These are phyloP conservation scores for Ilyonectria robusta DNA, from an alignment of 2,329 filamentous ascomycete species.

Conservation along the genomic window DNA sequence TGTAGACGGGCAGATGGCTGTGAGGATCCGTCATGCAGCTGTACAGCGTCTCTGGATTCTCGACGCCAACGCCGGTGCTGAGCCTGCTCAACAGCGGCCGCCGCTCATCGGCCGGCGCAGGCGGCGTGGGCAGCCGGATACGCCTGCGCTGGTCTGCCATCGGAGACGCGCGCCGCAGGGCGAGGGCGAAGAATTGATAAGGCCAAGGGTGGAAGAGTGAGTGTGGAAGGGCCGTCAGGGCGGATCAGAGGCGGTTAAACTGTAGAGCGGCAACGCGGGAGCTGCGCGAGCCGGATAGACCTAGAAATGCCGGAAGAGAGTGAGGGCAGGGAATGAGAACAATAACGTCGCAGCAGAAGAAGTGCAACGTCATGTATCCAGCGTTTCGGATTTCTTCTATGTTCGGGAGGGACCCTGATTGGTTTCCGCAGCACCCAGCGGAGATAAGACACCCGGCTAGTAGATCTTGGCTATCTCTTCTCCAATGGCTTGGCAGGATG, in stretches of 20 bases:
- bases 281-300: background rate
- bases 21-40: slow-evolving; percentile 72
- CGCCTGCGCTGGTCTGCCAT: slow-evolving; percentile 48
- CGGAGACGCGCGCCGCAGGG: slow-evolving; percentile 1
- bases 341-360: slow-evolving; percentile 2
- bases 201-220: background rate
- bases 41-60: slow-evolving; percentile 58
- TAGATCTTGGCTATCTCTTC: slow-evolving; percentile 21
- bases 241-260: background rate
- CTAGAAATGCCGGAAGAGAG: background rate
- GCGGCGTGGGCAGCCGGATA: slow-evolving; percentile 50
- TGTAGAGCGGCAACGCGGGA: background rate
- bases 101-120: slow-evolving; percentile 49
- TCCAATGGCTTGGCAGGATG: background rate
- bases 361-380: slow-evolving; percentile 40
- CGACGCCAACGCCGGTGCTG: slow-evolving; percentile 45
- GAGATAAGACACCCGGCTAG: slow-evolving; percentile 24
- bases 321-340: slow-evolving; percentile 8
- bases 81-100: slow-evolving; percentile 53
- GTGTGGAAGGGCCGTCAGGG: background rate
- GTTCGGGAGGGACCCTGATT: slow-evolving; percentile 38
- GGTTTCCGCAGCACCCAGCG: slow-evolving; percentile 24
- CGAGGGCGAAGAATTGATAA: slow-evolving; percentile 4
- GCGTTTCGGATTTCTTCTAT: slow-evolving; percentile 36
- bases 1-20: slow-evolving; percentile 79